These are phyloP conservation scores for Hygrocybe coccinea DNA, from an alignment of 768 basidiomycete species.

Conservation along the genomic window DNA sequence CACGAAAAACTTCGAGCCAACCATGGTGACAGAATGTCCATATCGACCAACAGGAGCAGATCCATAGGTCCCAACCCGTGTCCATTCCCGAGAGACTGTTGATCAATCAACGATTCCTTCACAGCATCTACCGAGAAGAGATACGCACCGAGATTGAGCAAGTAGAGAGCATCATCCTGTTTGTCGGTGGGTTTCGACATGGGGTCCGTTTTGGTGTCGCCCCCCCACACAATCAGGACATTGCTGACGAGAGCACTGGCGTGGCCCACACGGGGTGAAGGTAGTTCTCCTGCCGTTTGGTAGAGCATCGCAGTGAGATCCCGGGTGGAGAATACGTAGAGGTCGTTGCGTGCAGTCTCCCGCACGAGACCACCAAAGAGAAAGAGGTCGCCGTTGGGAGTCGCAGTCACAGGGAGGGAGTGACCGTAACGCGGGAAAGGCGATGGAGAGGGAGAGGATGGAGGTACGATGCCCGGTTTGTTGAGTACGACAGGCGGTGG, in stretches of 20 bases:
- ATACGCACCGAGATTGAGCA: constrained; percentile 84
- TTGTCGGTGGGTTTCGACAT: constrained; percentile 58
- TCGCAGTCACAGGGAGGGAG: constrained; percentile 75
- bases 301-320: constrained; percentile 76
- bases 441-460: constrained; percentile 68
- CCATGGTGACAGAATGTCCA: constrained; percentile 93
- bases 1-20: constrained; percentile 83
- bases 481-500: constrained; percentile 61
- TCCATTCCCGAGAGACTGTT: constrained; percentile 92
- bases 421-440: constrained; percentile 98
- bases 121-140: neutral
- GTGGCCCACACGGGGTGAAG: constrained; percentile 91
- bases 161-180: constrained; percentile 90
- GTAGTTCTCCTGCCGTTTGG: constrained; percentile 85
- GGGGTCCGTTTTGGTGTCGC: constrained; percentile 83
- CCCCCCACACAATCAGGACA: constrained; percentile 96
- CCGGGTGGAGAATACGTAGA: constrained; percentile 82
- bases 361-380: constrained; percentile 95
- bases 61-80: constrained; percentile 72
- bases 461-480: constrained; percentile 60
- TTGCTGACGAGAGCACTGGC: constrained; percentile 93
- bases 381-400: constrained; percentile 83
- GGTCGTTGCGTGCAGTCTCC: constrained; percentile 84
- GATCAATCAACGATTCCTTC: constrained; percentile 1
- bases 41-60: constrained; percentile 84